Conservation (phyloP, 805 yeast species). For the Yamadazyma tumulicola region DNA sequence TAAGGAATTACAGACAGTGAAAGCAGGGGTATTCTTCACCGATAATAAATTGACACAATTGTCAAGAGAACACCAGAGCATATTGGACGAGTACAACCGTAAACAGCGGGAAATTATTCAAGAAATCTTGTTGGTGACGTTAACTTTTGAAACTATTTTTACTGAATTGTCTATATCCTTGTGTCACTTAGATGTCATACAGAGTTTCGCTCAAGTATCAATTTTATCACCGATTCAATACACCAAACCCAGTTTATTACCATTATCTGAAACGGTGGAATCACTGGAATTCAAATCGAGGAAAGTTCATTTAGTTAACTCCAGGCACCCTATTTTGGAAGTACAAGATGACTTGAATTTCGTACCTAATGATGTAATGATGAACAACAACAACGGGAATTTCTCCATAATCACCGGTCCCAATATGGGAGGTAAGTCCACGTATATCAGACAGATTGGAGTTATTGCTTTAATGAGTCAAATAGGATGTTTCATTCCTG, state of each 20-base stretch:
- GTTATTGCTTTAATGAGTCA: conserved; percentile 85
- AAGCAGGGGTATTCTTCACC: conserved; percentile 93
- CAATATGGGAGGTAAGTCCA: conserved; percentile 96
- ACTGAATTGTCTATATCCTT: conserved; percentile 61
- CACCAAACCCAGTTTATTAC: conserved; percentile 67
- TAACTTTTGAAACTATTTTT: conserved; percentile 78
- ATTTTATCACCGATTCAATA: conserved; percentile 78
- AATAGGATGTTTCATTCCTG: conserved; percentile 85
- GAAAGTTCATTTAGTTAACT: conserved; percentile 56
- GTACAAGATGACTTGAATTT: conserved; percentile 87
- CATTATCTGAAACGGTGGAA: conserved; percentile 35
- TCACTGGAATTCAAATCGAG: conserved; percentile 33
- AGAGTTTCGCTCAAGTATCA: conserved; percentile 80
- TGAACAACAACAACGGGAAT: conserved; percentile 44
- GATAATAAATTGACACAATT: conserved; percentile 60
- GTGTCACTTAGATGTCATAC: conserved; percentile 78
- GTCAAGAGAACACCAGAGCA: conserved; percentile 54
- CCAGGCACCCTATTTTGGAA: conserved; percentile 94
- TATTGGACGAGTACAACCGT: conserved; percentile 63
- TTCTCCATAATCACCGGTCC: conserved; percentile 92
- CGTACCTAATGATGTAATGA: conserved; percentile 82
- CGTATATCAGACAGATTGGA: conserved; percentile 87
- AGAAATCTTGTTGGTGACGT: conserved; percentile 76
- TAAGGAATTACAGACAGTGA: conserved; percentile 82
- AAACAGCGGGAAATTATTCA: conserved; percentile 77